Evolutionary conservation across 768 basidiomycete genomes (phyloP).

Genomic region (Lentinula boryana): DNA sequence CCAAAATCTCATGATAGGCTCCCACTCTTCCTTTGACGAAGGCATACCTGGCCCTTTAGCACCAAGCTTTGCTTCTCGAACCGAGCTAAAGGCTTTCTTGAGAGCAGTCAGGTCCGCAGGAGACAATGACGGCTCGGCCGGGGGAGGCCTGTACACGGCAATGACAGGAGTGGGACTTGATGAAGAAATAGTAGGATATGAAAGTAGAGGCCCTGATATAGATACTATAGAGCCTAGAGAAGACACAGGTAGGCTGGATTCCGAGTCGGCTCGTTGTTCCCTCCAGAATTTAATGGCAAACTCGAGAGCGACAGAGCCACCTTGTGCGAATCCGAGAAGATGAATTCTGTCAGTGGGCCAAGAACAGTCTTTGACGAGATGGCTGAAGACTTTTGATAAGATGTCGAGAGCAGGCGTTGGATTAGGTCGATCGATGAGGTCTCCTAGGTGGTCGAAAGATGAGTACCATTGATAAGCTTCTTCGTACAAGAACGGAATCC

Average conservation of each 20-base stretch:
- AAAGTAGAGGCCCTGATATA: conserved; percentile 69
- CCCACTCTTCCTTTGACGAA: conserved; percentile 69
- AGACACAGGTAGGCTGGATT: conserved; percentile 9
- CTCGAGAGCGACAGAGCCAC: conserved; percentile 74
- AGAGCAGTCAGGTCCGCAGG: conserved; percentile 43
- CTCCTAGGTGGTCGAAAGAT: conserved; percentile 77
- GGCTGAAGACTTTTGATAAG: conserved; percentile 42
- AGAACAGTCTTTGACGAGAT: conserved; percentile 51
- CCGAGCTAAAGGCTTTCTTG: conserved; percentile 50
- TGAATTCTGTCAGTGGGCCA: conserved; percentile 76
- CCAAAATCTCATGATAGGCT: conserved; percentile 85
- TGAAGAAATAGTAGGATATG: conserved; percentile 59
- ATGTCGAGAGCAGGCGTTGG: conserved; percentile 63
- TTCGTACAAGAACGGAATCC: conserved; percentile 75
- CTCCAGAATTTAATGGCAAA: conserved; percentile 55
- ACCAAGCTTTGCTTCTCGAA: conserved; percentile 43
- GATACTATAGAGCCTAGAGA: conserved; percentile 62
- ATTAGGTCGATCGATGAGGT: conserved; percentile 62
- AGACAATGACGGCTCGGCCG: conserved; percentile 38
- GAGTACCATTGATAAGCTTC: conserved; percentile 83
- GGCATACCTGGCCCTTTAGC: conserved; percentile 61
- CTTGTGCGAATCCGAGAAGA: conserved; percentile 85
- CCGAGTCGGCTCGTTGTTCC: conserved; percentile 8
- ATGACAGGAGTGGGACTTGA: conserved; percentile 58
- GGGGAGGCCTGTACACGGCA: conserved; percentile 46